These are phyloP conservation scores for Cladosporium sphaerospermum DNA, from an alignment of 2,329 filamentous ascomycete species.

Conservation along the genomic window DNA sequence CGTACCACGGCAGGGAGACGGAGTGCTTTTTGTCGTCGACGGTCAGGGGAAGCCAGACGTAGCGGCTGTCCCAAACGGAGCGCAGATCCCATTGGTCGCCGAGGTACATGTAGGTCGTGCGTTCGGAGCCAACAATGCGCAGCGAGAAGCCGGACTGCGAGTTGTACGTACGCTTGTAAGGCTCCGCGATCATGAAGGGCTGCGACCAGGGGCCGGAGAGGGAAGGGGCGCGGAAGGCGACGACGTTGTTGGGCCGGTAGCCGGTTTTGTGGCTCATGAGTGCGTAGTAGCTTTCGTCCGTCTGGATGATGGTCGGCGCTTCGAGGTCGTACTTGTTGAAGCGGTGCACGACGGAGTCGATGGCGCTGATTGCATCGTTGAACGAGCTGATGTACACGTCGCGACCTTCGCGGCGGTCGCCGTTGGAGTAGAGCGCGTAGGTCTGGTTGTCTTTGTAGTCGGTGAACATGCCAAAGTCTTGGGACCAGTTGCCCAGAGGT, in stretches of 20 bases:
- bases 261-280: constrained; percentile 60
- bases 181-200: constrained; percentile 54
- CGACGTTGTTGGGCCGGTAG: constrained; percentile 46
- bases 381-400: constrained; percentile 53
- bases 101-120: constrained; percentile 49
- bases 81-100: constrained; percentile 60
- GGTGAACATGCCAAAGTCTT: constrained; percentile 56
- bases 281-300: constrained; percentile 54
- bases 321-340: constrained; percentile 57
- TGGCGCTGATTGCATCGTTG: constrained; percentile 46
- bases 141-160: constrained; percentile 58
- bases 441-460: constrained; percentile 53
- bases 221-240: constrained; percentile 54
- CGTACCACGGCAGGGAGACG: constrained; percentile 47
- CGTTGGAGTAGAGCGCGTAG: constrained; percentile 56
- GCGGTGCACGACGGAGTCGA: constrained; percentile 48
- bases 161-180: constrained; percentile 51
- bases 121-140: constrained; percentile 34
- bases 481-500: constrained; percentile 57
- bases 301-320: constrained; percentile 55
- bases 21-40: constrained; percentile 47
- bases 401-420: constrained; percentile 48
- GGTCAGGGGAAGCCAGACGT: constrained; percentile 51
- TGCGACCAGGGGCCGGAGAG: constrained; percentile 55
- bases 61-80: constrained; percentile 46